phyloP scores from a whole-genome alignment of 2,329 filamentous ascomycete genomes.

The Tolypocladium sp. region DNA sequence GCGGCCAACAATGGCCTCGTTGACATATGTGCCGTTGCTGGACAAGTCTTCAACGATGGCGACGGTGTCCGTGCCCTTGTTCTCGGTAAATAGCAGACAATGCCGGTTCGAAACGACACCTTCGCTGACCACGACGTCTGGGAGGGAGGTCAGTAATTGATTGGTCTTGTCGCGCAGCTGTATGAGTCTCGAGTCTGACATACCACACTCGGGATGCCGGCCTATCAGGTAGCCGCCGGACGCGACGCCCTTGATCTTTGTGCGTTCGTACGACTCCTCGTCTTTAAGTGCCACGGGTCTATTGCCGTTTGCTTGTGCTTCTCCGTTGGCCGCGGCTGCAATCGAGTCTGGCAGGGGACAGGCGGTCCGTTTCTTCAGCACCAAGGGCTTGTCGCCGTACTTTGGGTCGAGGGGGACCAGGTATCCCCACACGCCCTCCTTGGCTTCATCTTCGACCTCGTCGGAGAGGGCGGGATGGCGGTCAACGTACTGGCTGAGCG shows the following conservation, averaged over 20 bases:
- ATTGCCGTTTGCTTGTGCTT: constrained; percentile 30
- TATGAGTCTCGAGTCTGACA: constrained; percentile 21
- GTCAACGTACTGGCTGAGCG: constrained; percentile 65
- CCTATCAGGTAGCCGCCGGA: constrained; percentile 86
- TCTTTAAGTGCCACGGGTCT: constrained; percentile 42
- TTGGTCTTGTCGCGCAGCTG: neutral
- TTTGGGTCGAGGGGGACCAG: constrained; percentile 70
- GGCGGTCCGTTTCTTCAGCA: constrained; percentile 63
- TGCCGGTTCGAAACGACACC: constrained; percentile 83
- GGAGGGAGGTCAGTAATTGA: neutral
- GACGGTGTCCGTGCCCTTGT: constrained; percentile 47
- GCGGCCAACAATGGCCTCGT: constrained; percentile 80
- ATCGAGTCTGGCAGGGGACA: constrained; percentile 53
- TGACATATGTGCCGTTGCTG: constrained; percentile 93
- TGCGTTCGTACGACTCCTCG: constrained; percentile 51
- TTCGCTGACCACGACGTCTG: constrained; percentile 64
- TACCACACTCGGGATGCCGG: constrained; percentile 88
- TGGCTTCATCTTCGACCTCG: constrained; percentile 74
- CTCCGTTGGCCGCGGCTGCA: constrained; percentile 22
- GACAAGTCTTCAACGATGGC: constrained; percentile 89
- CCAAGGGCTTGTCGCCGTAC: constrained; percentile 55
- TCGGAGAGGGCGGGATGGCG: constrained; percentile 64
- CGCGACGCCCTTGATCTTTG: constrained; percentile 51
- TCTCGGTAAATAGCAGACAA: constrained; percentile 57
- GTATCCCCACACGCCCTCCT: constrained; percentile 93